Percentiles rank a stretch among this genome's conserved stretches.
phyloP scores from a whole-genome alignment of 148 eudicot species.

The Drosera capensis region DNA sequence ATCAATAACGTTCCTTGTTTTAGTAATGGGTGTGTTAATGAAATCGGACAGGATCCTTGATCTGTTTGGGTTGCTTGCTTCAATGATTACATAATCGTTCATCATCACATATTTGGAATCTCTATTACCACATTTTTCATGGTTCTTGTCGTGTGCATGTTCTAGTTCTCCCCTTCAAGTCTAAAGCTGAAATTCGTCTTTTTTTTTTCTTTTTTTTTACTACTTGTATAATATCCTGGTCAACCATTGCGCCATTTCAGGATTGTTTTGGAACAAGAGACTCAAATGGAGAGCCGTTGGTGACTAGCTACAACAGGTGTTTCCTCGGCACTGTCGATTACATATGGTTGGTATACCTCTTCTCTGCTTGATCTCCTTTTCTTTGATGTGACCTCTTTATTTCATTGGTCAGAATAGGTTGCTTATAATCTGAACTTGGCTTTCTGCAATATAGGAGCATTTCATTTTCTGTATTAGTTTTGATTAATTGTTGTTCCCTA shows the following conservation, averaged over 20 bases:
- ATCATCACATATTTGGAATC: too few species aligned
- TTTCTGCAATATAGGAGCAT: neutral
- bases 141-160: too few species aligned
- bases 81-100: too few species aligned
- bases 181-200: too few species aligned
- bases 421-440: neutral
- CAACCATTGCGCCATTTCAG: constrained; percentile 27
- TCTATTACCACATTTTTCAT: too few species aligned
- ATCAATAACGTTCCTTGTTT: too few species aligned
- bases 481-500: neutral
- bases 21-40: too few species aligned
- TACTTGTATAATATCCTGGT: too few species aligned
- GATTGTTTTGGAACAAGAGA: constrained; percentile 65
- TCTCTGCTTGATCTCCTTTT: constrained; percentile 4
- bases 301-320: constrained; percentile 67
- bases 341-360: constrained; percentile 49
- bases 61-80: too few species aligned
- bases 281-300: constrained; percentile 71
- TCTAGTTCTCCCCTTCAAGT: too few species aligned
- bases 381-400: neutral
- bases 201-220: too few species aligned
- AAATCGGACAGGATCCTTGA: too few species aligned
- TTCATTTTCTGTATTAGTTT: neutral
- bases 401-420: neutral
- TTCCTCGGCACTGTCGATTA: constrained; percentile 92